These are phyloP conservation scores for Nyssa sinensis DNA, from an alignment of 148 eudicot species.

Conservation along the genomic window DNA sequence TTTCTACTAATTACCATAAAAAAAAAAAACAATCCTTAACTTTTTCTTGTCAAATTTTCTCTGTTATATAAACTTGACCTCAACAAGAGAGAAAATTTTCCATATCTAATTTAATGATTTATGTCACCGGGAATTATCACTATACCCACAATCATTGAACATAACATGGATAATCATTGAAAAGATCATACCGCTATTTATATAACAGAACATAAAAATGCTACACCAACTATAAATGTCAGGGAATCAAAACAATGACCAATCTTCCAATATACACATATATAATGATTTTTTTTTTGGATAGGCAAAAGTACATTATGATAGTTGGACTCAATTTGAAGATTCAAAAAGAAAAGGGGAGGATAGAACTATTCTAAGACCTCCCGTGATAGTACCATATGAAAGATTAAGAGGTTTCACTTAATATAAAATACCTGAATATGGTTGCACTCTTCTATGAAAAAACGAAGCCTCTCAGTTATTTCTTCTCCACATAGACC, in stretches of 20 bases:
- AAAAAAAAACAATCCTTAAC: not conserved
- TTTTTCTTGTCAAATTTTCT: not conserved
- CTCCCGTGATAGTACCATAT: not conserved
- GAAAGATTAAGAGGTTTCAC: not conserved
- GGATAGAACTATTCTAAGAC: constrained; percentile 6
- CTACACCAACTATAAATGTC: not conserved
- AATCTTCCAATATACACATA: not conserved
- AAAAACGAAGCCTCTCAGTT: constrained; percentile 79
- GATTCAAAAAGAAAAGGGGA: too few relatives aligned
- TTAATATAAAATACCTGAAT: constrained; percentile 57
- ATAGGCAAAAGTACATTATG: too few relatives aligned
- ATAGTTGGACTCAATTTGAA: not conserved
- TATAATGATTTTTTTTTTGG: not conserved
- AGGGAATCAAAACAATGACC: too few relatives aligned
- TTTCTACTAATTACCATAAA: not conserved
- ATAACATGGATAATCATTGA: not conserved
- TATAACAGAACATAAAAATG: not conserved
- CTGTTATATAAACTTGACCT: not conserved
- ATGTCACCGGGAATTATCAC: not conserved
- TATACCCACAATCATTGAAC: not conserved
- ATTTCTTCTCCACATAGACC: constrained; percentile 70
- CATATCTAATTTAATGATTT: too few relatives aligned
- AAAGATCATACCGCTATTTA: not conserved
- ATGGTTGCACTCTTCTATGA: constrained; percentile 87
- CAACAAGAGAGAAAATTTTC: not conserved